Conservation (phyloP, 768 basidiomycete genomes). For the Boletus bicolor region DNA sequence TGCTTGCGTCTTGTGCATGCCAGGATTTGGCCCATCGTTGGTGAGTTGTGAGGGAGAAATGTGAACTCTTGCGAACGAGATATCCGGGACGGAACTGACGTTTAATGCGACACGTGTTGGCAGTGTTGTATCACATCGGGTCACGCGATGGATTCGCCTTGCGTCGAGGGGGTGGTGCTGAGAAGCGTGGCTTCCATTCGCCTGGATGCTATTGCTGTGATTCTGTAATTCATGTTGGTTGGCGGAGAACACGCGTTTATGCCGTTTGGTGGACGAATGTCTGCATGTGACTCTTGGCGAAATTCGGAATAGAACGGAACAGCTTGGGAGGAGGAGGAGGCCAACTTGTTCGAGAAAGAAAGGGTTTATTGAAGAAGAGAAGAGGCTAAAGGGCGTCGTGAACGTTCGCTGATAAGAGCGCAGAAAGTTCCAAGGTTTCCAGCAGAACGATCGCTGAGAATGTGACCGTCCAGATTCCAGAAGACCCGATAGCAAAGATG, state of each 20-base stretch:
- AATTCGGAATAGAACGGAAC: constrained; percentile 10
- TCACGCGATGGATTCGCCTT: constrained; percentile 26
- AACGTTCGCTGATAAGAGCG: constrained; percentile 12
- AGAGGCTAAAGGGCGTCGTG: not conserved
- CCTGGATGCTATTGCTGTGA: constrained; percentile 12
- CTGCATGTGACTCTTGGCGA: constrained; percentile 9
- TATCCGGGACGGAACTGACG: constrained; percentile 27
- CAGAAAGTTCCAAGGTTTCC: constrained; percentile 16
- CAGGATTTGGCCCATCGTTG: constrained; percentile 29
- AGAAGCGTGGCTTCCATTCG: constrained; percentile 27
- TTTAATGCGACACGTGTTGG: constrained; percentile 29
- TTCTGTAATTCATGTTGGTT: constrained; percentile 15
- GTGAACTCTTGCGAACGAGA: constrained; percentile 21
- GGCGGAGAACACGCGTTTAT: constrained; percentile 20
- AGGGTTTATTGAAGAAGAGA: not conserved
- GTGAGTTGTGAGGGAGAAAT: constrained; percentile 14
- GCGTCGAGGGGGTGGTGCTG: constrained; percentile 24
- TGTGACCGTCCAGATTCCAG: not conserved
- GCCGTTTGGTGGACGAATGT: constrained; percentile 9
- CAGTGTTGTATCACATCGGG: constrained; percentile 29
- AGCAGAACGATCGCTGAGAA: constrained; percentile 11
- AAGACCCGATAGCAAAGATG: constrained; percentile 3
- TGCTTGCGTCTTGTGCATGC: constrained; percentile 27
- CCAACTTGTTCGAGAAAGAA: constrained; percentile 11
- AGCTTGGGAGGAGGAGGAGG: not conserved